Evolutionary conservation across 257 asterid species (phyloP).

Genomic region (Pogostemon cablin): DNA sequence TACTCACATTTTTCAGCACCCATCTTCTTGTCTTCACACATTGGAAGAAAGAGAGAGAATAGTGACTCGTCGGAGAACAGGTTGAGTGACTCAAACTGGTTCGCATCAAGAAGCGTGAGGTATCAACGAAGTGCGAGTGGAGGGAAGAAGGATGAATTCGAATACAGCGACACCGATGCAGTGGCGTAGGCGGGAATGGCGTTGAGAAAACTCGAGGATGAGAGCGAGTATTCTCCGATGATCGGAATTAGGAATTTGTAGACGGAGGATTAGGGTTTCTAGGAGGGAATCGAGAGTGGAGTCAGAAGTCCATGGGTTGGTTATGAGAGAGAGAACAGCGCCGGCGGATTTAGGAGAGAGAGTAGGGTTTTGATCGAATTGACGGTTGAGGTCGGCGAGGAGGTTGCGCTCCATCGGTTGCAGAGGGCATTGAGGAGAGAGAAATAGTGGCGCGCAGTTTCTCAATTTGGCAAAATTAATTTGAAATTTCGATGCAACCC

Average conservation of each 20-base stretch:
- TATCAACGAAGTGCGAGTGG: slow-evolving; percentile 43
- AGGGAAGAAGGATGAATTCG: slow-evolving; percentile 45
- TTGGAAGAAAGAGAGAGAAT: slow-evolving; percentile 56
- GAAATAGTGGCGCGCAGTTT: slow-evolving; percentile 7
- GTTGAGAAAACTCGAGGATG: slow-evolving; percentile 49
- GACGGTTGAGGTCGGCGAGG: slow-evolving; percentile 35
- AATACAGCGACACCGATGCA: slow-evolving; percentile 43
- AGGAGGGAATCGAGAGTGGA: slow-evolving; percentile 48
- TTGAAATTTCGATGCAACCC: too few relatives aligned
- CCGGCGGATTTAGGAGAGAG: slow-evolving; percentile 31
- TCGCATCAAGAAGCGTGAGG: slow-evolving; percentile 55
- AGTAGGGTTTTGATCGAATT: slow-evolving; percentile 12
- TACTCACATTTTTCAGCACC: slow-evolving; percentile 58
- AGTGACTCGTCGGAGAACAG: slow-evolving; percentile 50
- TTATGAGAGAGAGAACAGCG: slow-evolving; percentile 57
- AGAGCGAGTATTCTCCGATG: slow-evolving; percentile 52
- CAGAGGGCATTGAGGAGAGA: slow-evolving; percentile 7
- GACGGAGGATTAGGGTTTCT: slow-evolving; percentile 47
- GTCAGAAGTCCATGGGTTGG: slow-evolving; percentile 65
- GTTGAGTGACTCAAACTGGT: slow-evolving; percentile 18
- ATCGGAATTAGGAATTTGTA: slow-evolving; percentile 42
- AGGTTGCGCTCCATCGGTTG: slow-evolving; percentile 53
- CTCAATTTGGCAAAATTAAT: background rate
- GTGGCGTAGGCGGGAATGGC: slow-evolving; percentile 48
- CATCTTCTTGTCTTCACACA: slow-evolving; percentile 57